Conservation (phyloP, 2,329 filamentous ascomycete genomes). For the Nigrospora sphaerica region DNA sequence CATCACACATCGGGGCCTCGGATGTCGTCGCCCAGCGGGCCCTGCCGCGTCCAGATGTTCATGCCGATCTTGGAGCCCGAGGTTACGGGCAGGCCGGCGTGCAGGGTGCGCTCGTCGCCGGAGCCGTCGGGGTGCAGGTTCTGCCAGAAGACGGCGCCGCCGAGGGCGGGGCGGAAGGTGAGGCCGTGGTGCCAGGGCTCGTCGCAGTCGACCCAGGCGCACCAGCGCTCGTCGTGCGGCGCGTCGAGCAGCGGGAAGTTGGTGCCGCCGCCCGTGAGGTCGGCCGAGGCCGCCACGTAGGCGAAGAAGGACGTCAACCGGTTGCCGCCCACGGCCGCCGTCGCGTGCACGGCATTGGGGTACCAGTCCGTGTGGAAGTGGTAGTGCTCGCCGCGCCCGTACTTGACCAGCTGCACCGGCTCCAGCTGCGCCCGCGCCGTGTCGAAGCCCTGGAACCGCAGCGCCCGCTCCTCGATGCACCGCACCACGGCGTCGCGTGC, state of each 20-base stretch:
- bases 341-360: constrained; percentile 29
- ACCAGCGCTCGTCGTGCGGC: constrained; percentile 31
- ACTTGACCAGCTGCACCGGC: constrained; percentile 41
- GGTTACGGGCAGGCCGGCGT: constrained; percentile 38
- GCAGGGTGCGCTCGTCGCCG: constrained; percentile 35
- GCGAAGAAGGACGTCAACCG: constrained; percentile 39
- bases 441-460: constrained; percentile 36
- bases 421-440: constrained; percentile 30
- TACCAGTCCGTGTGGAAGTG: constrained; percentile 47
- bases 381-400: constrained; percentile 35
- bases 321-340: constrained; percentile 33
- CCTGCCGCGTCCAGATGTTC: constrained; percentile 45
- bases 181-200: constrained; percentile 37
- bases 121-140: constrained; percentile 31
- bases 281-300: constrained; percentile 32
- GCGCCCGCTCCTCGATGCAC: constrained; percentile 39
- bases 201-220: constrained; percentile 39
- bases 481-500: constrained; percentile 33
- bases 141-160: constrained; percentile 42
- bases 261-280: constrained; percentile 38
- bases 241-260: constrained; percentile 38
- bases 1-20: constrained; percentile 18
- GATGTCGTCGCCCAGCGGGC: constrained; percentile 25
- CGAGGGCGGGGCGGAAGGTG: constrained; percentile 38
- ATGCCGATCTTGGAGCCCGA: constrained; percentile 41